Evolutionary conservation across 495 filamentous ascomycete species (phyloP), one percentile per base, ranked within the genome.

Genomic region (Xylaria sp.): DNA sequence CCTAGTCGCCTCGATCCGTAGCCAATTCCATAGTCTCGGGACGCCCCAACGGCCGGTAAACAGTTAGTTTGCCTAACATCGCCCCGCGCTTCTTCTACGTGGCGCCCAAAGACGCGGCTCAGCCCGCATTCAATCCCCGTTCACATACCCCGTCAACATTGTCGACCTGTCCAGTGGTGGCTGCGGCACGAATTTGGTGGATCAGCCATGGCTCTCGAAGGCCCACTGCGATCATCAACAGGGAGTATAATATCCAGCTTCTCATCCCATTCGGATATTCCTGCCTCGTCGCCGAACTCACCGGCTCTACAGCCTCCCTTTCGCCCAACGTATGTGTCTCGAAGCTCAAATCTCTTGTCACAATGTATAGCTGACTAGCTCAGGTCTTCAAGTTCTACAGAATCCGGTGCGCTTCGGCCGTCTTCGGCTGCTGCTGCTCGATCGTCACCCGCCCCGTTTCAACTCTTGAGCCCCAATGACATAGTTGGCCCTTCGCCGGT

Each of bases 401-500:
- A 84, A 61, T 76, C 78, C n/a, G 73, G 79, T 50, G 79, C 80
- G 52, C 79, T 83, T 52, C 84, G 83, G 37, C 83, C 84, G 43
- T 70, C 75, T 44, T 80, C 72, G 50, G 66, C 72, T 53, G 55
- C 58, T 57, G 64, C 50, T 62, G 50, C 61, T 14, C 72, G 77
- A 35, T 69, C 73, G 8, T 70, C 72, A 44, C 74, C 76, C 12
- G 69, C 81, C 26, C 77, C 74, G 11, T 77, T 84, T 69, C 76
- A 84, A 62, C 71, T 82, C 50, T 75, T 83, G 77, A 85, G 81
- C 69, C 85, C 86, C 44, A 85, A 83, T 73, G 87, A 90, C 71
- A 85, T 88, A 68, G 86, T 90, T 69, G 91, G 92, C 61, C 92
- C 92, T 26, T 94, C 92, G 35, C 92, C 92, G 44, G 91, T 93